A percentile compares a stretch with the other conserved stretches of the same genome.
Conservation (phyloP, 2,329 filamentous ascomycete genomes). For the Neodidymelliopsis sp. region DNA sequence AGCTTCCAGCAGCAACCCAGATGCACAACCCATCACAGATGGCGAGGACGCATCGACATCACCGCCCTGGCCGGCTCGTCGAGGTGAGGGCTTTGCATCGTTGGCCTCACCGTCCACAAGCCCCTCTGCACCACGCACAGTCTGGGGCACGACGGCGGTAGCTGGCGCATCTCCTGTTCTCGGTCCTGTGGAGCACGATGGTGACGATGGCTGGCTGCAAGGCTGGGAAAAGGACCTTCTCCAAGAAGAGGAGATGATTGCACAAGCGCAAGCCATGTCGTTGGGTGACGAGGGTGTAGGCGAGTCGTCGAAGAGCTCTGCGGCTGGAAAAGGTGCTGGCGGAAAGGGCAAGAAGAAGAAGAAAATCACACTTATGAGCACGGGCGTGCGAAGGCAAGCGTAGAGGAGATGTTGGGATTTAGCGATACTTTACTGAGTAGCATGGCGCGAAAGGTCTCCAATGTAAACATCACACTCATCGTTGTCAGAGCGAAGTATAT, state of each 20-base stretch:
- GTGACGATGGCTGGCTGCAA: slow-evolving; percentile 85
- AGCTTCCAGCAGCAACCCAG: slow-evolving; percentile 35
- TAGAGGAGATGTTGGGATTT: slow-evolving; percentile 24
- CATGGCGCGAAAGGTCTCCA: slow-evolving; percentile 31
- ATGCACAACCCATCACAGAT: slow-evolving; percentile 36
- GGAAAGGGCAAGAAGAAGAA: slow-evolving; percentile 71
- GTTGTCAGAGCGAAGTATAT: too few relatives aligned
- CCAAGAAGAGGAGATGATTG: slow-evolving; percentile 63
- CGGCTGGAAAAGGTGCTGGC: slow-evolving; percentile 44
- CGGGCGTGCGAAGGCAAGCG: slow-evolving; percentile 66
- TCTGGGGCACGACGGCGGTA: slow-evolving; percentile 88
- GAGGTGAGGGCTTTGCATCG: slow-evolving; percentile 66
- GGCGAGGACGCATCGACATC: slow-evolving; percentile 50
- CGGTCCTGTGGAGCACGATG: slow-evolving; percentile 48
- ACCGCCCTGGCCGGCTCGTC: slow-evolving; percentile 62
- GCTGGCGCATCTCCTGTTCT: slow-evolving; percentile 64
- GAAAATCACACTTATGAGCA: slow-evolving; percentile 74
- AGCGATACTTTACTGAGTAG: slow-evolving; percentile 33
- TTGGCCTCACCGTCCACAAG: slow-evolving; percentile 83
- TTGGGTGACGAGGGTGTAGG: slow-evolving; percentile 36
- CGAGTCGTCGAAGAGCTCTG: slow-evolving; percentile 1
- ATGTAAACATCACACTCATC: slow-evolving; percentile 17
- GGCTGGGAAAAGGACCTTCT: slow-evolving; percentile 81
- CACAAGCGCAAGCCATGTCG: slow-evolving; percentile 55
- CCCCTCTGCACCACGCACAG: slow-evolving; percentile 77